These are phyloP conservation scores for Flueggea neowawraea DNA, from an alignment of 441 rosid genomes.

Conservation along the genomic window DNA sequence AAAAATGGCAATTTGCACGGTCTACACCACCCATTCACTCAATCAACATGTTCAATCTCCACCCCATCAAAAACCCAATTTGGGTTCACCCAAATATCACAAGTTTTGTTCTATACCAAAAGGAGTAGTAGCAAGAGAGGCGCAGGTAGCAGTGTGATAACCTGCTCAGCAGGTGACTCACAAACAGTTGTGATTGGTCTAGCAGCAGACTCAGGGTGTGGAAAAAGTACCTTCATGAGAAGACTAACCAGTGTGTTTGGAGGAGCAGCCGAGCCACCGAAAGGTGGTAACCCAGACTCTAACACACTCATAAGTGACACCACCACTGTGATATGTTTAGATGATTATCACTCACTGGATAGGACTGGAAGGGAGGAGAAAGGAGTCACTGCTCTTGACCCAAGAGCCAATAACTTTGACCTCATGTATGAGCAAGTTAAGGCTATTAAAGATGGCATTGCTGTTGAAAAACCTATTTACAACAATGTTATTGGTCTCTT, in stretches of 20 bases:
- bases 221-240: conserved; percentile 98
- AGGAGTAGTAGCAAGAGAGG: conserved; percentile 24
- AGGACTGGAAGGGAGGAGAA: conserved; percentile 84
- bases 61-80: conserved; percentile 49
- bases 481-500: conserved; percentile 90
- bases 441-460: conserved; percentile 70
- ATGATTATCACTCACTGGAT: conserved; percentile 91
- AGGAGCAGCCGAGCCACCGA: conserved; percentile 94
- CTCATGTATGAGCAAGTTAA: conserved; percentile 96
- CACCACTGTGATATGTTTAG: conserved; percentile 92
- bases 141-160: conserved; percentile 35
- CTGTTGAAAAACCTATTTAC: conserved; percentile 89
- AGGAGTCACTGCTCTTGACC: conserved; percentile 95
- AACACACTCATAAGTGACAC: conserved; percentile 94
- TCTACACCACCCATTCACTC: conserved; percentile 64
- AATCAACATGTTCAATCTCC: conserved; percentile 67
- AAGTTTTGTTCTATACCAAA: conserved; percentile 46
- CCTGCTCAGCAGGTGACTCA: conserved; percentile 45
- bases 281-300: conserved; percentile 96
- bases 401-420: conserved; percentile 88
- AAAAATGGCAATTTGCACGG: conserved; percentile 66
- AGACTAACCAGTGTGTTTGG: conserved; percentile 94
- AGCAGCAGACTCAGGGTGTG: conserved; percentile 98
- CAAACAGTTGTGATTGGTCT: conserved; percentile 87
- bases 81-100: conserved; percentile 38